Percentiles rank a stretch among this genome's conserved stretches.
These are phyloP conservation scores for Rhinocladiella mackenziei DNA, from an alignment of 2,329 filamentous ascomycete species.

Conservation along the genomic window DNA sequence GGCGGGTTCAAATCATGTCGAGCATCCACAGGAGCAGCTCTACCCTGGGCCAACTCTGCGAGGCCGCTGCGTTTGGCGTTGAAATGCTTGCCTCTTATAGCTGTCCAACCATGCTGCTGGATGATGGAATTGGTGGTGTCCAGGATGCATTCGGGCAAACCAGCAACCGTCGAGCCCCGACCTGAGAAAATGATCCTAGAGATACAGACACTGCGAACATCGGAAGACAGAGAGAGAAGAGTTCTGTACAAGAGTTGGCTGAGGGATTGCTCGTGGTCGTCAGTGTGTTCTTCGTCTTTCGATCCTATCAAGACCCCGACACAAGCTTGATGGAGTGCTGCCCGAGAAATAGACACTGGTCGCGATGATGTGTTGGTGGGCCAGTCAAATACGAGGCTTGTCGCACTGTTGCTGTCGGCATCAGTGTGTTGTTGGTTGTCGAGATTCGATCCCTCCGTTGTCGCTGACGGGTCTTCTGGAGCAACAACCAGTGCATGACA, in stretches of 20 bases:
- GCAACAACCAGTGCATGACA: slow-evolving; percentile 15
- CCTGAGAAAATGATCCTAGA: slow-evolving; percentile 83
- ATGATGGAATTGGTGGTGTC: slow-evolving; percentile 69
- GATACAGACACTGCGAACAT: slow-evolving; percentile 81
- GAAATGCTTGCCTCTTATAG: slow-evolving; percentile 60
- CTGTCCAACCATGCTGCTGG: slow-evolving; percentile 68
- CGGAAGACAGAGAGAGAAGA: slow-evolving; percentile 71
- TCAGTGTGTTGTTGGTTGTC: slow-evolving; percentile 2
- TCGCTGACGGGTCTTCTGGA: slow-evolving; percentile 3
- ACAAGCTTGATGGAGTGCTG: slow-evolving; percentile 66
- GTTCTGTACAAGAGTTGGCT: slow-evolving; percentile 71
- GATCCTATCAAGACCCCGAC: slow-evolving; percentile 69
- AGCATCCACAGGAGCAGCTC: slow-evolving; percentile 19
- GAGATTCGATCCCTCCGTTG: slow-evolving; percentile 8
- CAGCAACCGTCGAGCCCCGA: slow-evolving; percentile 72
- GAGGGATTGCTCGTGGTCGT: slow-evolving; percentile 81
- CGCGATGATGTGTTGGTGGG: slow-evolving; percentile 20
- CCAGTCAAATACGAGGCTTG: slow-evolving; percentile 25
- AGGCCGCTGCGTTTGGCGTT: slow-evolving; percentile 23
- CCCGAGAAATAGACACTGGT: slow-evolving; percentile 59
- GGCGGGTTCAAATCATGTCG: slow-evolving; percentile 40
- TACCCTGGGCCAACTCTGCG: slow-evolving; percentile 31
- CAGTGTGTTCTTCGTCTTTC: slow-evolving; percentile 57
- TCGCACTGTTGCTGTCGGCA: neutral
- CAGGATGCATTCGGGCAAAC: slow-evolving; percentile 71